Conservation (phyloP, 768 basidiomycete genomes). For the Melanogaster broomeanus region DNA sequence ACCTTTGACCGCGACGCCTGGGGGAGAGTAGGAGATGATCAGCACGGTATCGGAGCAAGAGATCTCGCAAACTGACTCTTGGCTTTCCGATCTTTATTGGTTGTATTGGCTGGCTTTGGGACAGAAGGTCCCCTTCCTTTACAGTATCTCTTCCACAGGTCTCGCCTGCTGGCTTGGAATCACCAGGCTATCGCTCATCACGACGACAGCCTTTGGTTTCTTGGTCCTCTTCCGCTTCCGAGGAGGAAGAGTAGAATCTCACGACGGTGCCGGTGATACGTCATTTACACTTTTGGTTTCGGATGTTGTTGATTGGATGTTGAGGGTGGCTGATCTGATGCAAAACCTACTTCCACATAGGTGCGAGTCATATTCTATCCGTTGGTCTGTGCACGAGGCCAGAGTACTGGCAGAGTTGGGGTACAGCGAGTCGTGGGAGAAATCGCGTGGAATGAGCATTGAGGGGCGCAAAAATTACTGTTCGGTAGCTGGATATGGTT, state of each 20-base stretch:
- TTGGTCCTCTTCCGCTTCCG: constrained; percentile 60
- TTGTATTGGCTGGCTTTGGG: constrained; percentile 30
- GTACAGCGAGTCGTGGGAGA: no score
- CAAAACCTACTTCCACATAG: constrained; percentile 62
- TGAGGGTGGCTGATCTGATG: constrained; percentile 8
- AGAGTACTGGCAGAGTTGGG: no score
- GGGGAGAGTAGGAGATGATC: constrained; percentile 26
- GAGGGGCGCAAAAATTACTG: no score
- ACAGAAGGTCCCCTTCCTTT: constrained; percentile 14
- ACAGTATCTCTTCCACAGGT: no score
- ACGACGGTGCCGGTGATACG: not conserved
- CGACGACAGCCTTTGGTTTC: constrained; percentile 34
- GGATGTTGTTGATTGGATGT: constrained; percentile 1
- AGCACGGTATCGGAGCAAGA: constrained; percentile 7
- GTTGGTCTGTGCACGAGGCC: not conserved
- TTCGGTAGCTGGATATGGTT: no score
- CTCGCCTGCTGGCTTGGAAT: constrained; percentile 17
- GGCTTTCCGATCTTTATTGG: constrained; percentile 28
- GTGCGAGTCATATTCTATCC: constrained; percentile 61
- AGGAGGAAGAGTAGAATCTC: constrained; percentile 32
- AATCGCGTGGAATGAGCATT: no score
- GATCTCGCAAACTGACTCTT: constrained; percentile 18
- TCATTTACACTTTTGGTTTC: not conserved
- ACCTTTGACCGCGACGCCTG: constrained; percentile 20
- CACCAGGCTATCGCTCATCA: constrained; percentile 5